A percentile compares a stretch with the other conserved stretches of the same genome.
Evolutionary conservation across 164 flowering plant genomes (phyloP).

Genomic region (Stephania japonica): DNA sequence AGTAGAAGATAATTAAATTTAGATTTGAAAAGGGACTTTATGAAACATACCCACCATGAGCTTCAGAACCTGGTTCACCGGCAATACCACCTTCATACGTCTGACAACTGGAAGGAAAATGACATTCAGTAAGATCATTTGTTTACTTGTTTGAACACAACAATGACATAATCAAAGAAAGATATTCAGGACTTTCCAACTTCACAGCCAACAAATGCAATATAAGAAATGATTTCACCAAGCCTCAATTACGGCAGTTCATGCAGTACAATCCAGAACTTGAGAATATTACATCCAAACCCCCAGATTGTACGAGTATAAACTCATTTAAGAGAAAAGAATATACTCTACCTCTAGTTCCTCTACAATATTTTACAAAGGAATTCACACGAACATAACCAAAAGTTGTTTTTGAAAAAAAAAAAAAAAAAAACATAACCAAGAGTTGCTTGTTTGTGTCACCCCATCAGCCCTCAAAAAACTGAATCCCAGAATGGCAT

Average conservation of each 20-base stretch:
- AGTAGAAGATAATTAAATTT: neutral
- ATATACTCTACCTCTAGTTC: neutral
- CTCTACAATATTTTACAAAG: neutral
- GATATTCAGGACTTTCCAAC: neutral
- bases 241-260: neutral
- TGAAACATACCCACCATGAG: slow-evolving; percentile 97
- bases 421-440: no score
- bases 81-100: slow-evolving; percentile 97
- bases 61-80: slow-evolving; percentile 97
- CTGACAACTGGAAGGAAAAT: slow-evolving; percentile 65
- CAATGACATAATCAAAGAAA: neutral
- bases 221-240: neutral
- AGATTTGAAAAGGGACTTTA: slow-evolving; percentile 5
- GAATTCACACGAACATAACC: no score
- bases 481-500: no score
- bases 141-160: neutral
- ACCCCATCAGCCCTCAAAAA: no score
- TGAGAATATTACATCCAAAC: neutral
- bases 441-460: no score
- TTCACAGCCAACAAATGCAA: neutral
- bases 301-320: neutral
- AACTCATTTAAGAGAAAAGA: neutral
- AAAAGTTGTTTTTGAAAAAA: no score
- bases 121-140: neutral
- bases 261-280: neutral